A percentile compares a stretch with the other conserved stretches of the same genome.
Conservation (phyloP, 495 filamentous ascomycete species). For the Astrothelium subdiscretum region DNA sequence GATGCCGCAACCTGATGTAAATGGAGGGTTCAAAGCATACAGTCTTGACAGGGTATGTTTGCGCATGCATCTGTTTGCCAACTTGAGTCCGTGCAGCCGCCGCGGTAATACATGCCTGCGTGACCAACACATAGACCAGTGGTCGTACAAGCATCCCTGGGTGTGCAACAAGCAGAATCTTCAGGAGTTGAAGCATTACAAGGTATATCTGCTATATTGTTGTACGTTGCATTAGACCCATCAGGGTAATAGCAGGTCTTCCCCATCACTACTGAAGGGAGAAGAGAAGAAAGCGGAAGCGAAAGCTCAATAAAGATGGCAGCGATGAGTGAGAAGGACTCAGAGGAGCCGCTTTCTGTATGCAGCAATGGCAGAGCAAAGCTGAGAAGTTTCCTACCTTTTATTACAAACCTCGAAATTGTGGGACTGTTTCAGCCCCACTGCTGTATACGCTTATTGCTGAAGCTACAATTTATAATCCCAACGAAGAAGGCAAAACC, state of each 20-base stretch:
- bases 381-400: neutral
- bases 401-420: neutral
- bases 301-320: neutral
- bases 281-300: neutral
- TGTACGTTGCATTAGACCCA: neutral
- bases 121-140: neutral
- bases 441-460: neutral
- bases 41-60: neutral
- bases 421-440: neutral
- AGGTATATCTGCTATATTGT: neutral
- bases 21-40: neutral
- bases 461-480: neutral
- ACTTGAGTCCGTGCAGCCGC: neutral
- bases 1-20: neutral
- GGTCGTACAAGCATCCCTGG: neutral
- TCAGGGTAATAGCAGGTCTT: neutral
- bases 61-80: neutral
- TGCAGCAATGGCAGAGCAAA: neutral
- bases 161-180: neutral
- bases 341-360: neutral
- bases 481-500: neutral
- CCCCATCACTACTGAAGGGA: neutral
- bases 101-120: neutral
- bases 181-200: neutral
- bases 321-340: neutral